phyloP scores from a whole-genome alignment of 1,284 basidiomycete species.

The Ustilago vetiveriae region DNA sequence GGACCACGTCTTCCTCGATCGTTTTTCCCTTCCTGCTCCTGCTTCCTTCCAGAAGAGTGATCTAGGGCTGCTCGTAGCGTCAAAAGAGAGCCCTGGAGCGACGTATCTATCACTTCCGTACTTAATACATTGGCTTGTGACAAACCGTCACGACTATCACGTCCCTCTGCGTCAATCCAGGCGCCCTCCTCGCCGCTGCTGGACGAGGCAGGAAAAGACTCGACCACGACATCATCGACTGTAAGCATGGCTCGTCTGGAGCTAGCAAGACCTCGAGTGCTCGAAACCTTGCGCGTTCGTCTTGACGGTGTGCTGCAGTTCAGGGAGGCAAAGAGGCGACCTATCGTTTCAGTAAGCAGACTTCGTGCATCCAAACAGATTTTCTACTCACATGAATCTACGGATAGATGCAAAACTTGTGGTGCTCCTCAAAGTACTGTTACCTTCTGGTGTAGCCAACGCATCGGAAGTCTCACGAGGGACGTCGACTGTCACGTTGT shows the following conservation, averaged over 20 bases:
- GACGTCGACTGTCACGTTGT: slow-evolving; percentile 4
- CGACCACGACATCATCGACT: slow-evolving; percentile 13
- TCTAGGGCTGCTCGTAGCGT: background rate
- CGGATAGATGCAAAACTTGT: slow-evolving; percentile 29
- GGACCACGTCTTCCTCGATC: background rate
- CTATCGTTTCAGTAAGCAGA: background rate
- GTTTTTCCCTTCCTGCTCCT: background rate
- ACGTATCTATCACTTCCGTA: background rate
- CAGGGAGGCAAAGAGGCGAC: background rate
- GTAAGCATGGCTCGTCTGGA: slow-evolving; percentile 3
- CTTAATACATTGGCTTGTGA: background rate
- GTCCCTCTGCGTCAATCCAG: slow-evolving; percentile 20
- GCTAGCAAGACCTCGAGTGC: slow-evolving; percentile 4
- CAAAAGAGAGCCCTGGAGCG: background rate
- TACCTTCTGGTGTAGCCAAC: slow-evolving; percentile 13
- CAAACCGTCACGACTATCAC: slow-evolving; percentile 11
- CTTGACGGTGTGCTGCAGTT: slow-evolving; percentile 27
- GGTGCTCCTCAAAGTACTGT: slow-evolving; percentile 11
- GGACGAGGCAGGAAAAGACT: background rate
- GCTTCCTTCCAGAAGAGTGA: background rate
- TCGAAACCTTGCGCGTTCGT: slow-evolving; percentile 22
- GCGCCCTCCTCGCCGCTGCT: background rate
- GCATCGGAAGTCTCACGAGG: background rate
- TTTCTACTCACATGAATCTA: slow-evolving; percentile 19
- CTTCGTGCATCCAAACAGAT: too few relatives aligned